These are phyloP conservation scores for Lipomyces yamadae DNA, from an alignment of 805 yeast species.

Conservation along the genomic window DNA sequence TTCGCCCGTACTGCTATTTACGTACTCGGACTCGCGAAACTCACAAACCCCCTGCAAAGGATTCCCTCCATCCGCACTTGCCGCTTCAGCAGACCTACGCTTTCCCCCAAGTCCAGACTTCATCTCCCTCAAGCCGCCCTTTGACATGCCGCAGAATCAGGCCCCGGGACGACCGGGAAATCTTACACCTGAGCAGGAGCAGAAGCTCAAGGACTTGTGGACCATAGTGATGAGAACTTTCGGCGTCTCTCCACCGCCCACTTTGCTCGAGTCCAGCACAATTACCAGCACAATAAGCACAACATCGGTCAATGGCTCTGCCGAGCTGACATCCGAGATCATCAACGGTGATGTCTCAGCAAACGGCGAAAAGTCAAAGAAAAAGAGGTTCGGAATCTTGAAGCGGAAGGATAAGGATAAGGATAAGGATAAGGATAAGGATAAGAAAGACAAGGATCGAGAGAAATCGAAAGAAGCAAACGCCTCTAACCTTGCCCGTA, in stretches of 20 bases:
- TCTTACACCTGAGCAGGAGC: constrained; percentile 48
- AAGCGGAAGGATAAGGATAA: constrained; percentile 34
- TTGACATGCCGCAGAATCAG: constrained; percentile 29
- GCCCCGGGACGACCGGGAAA: constrained; percentile 48
- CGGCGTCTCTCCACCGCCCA: constrained; percentile 36
- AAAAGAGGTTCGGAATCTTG: constrained; percentile 39
- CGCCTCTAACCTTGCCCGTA: constrained; percentile 3
- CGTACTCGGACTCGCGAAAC: constrained; percentile 6
- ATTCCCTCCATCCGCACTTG: constrained; percentile 18
- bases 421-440: constrained; percentile 33
- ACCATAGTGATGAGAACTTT: constrained; percentile 35
- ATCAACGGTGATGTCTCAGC: constrained; percentile 1
- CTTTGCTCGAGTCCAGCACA: constrained; percentile 36
- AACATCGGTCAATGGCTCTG: constrained; percentile 21
- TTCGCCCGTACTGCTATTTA: constrained; percentile 12
- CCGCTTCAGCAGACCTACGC: constrained; percentile 15
- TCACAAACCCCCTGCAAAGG: constrained; percentile 10
- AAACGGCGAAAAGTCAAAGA: constrained; percentile 25
- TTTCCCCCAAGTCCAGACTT: constrained; percentile 29
- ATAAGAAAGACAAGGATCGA: constrained; percentile 23
- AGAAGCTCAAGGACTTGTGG: constrained; percentile 49
- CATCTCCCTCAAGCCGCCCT: constrained; percentile 32
- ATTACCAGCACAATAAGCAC: constrained; percentile 14
- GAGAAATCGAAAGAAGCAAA: constrained; percentile 27
- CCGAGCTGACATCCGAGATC: constrained; percentile 15